Base-by-base conservation (phyloP, 2,329 filamentous ascomycete genomes). In the Arthrobotrys megalospora region DNA sequence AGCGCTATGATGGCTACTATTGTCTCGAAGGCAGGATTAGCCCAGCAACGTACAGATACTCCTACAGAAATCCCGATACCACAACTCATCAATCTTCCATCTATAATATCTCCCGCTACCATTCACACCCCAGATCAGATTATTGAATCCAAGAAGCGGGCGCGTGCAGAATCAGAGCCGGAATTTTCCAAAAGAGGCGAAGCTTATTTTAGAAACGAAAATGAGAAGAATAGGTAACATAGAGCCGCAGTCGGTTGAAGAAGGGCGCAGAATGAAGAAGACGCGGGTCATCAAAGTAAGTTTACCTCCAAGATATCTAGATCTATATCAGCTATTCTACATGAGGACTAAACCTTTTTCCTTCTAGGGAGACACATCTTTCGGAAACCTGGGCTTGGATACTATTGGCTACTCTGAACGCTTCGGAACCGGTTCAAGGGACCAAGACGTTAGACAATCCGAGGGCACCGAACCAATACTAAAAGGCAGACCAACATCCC, bases 151-250 rank as follows among this genome's bases (percentile, higher is more conserved):
- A 62, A 36, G 11, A 75, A 75, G 24, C 52, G 63, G 8, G 62
- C 70, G 6, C 19, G 14, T 5, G 63, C 68, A 14, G 43, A 41
- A 1, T 21, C 14, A 4, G 70, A 62, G 21, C n/a, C 41, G 10
- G 70, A 75, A 6, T 63, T 67, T 16, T 5, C 70, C 70, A 1
- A 67, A 75, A 10, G 45, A 45, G 4, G 70, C 70, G 5, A 67
- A 11, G 14, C n/a, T 67, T 19, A 62, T 75, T 21, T 12, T 43
- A 0, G 63, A 41, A 3, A 16, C 41, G 0, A 67, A 62, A 16
- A 34, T 52, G 28, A 43, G 12, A 21, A 45, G 52, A 3, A 19
- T 32, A 8, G 21, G 36, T 7, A 8, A 47, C 11, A 6, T 21
- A n/a, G 45, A 45, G 16, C 8, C 6, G 1, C 12, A 36, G 14